phyloP scores from a whole-genome alignment of 441 rosid species.

The Biscutella laevigata region DNA sequence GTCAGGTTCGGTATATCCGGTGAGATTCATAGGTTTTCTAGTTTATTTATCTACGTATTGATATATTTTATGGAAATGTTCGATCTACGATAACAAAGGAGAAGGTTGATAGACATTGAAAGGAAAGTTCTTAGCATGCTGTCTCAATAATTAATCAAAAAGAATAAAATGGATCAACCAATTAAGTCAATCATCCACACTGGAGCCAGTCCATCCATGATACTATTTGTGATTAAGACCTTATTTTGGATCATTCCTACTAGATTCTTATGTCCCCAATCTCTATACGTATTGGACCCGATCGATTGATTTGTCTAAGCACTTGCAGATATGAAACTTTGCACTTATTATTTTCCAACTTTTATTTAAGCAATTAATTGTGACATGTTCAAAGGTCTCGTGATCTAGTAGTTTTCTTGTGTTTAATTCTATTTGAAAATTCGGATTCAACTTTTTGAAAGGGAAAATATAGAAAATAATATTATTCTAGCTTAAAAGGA shows the following conservation, averaged over 20 bases:
- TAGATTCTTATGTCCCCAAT: constrained; percentile 16
- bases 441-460: too few species aligned
- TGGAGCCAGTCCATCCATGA: constrained; percentile 19
- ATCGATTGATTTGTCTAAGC: not conserved
- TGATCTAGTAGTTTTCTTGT: too few species aligned
- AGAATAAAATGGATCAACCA: not conserved
- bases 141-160: constrained; percentile 10
- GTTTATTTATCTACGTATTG: too few species aligned
- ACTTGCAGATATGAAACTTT: not conserved
- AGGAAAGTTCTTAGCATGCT: constrained; percentile 15
- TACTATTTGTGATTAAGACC: constrained; percentile 23
- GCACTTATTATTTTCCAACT: not conserved
- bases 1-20: too few species aligned
- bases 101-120: constrained; percentile 11
- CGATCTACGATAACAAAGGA: constrained; percentile 5
- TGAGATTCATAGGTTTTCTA: too few species aligned
- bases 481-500: too few species aligned
- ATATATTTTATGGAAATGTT: not conserved
- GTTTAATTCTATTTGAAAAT: too few species aligned
- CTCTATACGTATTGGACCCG: constrained; percentile 11
- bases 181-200: constrained; percentile 7
- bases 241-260: constrained; percentile 7
- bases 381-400: too few species aligned
- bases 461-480: too few species aligned
- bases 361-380: not conserved